These are phyloP conservation scores for Kazachstania viticola DNA, from an alignment of 805 yeast species.

Conservation along the genomic window DNA sequence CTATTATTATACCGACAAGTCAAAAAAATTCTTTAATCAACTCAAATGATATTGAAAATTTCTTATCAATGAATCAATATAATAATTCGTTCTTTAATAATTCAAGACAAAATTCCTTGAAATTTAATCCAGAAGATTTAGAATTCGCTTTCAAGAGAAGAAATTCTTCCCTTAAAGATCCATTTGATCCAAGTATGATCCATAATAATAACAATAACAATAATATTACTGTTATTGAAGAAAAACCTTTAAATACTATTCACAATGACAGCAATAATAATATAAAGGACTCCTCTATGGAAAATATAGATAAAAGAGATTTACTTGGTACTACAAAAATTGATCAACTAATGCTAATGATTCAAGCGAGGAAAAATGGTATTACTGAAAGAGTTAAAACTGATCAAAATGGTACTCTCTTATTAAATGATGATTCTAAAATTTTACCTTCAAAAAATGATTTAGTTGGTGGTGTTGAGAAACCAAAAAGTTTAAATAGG, in stretches of 20 bases:
- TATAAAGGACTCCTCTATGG: not conserved
- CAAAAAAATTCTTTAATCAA: not conserved
- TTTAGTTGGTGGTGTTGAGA: slow-evolving; percentile 72
- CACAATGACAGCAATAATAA: not conserved
- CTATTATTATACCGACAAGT: slow-evolving; percentile 3
- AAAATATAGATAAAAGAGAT: slow-evolving; percentile 53
- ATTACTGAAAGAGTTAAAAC: slow-evolving; percentile 51
- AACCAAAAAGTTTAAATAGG: slow-evolving; percentile 31
- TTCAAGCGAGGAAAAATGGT: slow-evolving; percentile 78
- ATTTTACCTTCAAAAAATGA: slow-evolving; percentile 49
- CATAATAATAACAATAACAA: not conserved
- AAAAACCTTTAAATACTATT: not conserved
- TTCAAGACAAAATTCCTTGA: slow-evolving; percentile 20
- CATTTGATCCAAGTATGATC: not conserved
- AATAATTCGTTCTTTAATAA: too few relatives aligned
- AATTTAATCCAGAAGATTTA: slow-evolving; percentile 5
- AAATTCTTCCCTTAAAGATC: slow-evolving; percentile 19
- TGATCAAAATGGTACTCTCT: slow-evolving; percentile 57
- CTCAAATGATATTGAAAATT: slow-evolving; percentile 1
- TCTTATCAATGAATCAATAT: too few relatives aligned
- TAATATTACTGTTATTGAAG: not conserved
- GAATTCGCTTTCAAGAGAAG: slow-evolving; percentile 23
- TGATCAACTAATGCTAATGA: slow-evolving; percentile 82
- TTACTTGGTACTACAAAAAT: slow-evolving; percentile 78
- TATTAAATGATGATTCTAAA: slow-evolving; percentile 37